These are phyloP conservation scores for Aspergillus sparsus DNA, from an alignment of 495 filamentous ascomycete species.

Conservation along the genomic window DNA sequence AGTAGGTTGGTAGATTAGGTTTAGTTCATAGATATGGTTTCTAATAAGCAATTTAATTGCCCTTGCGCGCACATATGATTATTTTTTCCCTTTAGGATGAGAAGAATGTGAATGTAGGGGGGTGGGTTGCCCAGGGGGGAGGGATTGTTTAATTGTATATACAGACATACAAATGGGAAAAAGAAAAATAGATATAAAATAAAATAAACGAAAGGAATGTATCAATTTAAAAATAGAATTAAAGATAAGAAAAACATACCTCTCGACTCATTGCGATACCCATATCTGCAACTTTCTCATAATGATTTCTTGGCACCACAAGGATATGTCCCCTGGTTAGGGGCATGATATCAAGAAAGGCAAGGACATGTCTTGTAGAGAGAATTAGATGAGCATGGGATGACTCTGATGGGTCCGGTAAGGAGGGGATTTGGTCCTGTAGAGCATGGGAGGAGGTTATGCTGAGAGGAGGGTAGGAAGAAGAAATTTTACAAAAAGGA, in stretches of 20 bases:
- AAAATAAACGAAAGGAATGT: background rate
- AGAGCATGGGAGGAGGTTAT: constrained; percentile 31
- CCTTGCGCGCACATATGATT: too few relatives aligned
- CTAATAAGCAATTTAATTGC: too few relatives aligned
- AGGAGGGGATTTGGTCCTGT: constrained; percentile 12
- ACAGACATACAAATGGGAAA: constrained; percentile 1
- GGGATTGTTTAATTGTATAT: background rate
- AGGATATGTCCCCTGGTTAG: constrained; percentile 77
- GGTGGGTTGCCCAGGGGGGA: too few relatives aligned
- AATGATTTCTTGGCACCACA: constrained; percentile 69
- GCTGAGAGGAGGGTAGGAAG: constrained; percentile 44
- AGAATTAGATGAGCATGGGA: constrained; percentile 65
- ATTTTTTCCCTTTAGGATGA: too few relatives aligned
- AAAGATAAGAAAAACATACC: constrained; percentile 28
- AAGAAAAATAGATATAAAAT: constrained; percentile 4
- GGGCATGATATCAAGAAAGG: constrained; percentile 90
- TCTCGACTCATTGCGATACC: constrained; percentile 55
- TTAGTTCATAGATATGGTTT: too few relatives aligned
- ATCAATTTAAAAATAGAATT: background rate
- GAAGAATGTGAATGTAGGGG: too few relatives aligned
- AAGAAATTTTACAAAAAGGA: constrained; percentile 44
- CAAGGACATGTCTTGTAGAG: constrained; percentile 69
- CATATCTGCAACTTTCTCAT: constrained; percentile 69
- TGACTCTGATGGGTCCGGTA: constrained; percentile 24
- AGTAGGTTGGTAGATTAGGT: too few relatives aligned